Conservation (phyloP, 2,329 filamentous ascomycete species). For the Sphaceloma murrayae region DNA sequence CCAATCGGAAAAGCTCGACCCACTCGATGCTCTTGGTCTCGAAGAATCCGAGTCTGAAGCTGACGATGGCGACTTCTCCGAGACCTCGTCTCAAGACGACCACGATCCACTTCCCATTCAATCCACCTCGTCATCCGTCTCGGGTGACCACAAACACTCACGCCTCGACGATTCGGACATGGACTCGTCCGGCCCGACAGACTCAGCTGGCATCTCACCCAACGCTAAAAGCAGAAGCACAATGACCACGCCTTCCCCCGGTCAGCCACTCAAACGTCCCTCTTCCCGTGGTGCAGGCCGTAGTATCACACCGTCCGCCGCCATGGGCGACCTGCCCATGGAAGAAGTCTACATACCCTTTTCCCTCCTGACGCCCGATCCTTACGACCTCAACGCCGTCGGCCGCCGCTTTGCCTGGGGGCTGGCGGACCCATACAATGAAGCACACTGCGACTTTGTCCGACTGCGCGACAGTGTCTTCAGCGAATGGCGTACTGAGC, state of each 20-base stretch:
- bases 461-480: constrained; percentile 88
- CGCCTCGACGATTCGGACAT: constrained; percentile 29
- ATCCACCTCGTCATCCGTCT: constrained; percentile 24
- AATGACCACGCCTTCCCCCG: constrained; percentile 11
- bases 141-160: constrained; percentile 21
- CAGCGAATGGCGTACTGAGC: constrained; percentile 80
- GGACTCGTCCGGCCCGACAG: constrained; percentile 18
- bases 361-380: constrained; percentile 87
- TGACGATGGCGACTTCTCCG: constrained; percentile 37
- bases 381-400: constrained; percentile 59
- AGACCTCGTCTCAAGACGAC: constrained; percentile 42
- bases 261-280: constrained; percentile 29
- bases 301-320: constrained; percentile 21
- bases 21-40: constrained; percentile 73
- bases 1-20: constrained; percentile 77
- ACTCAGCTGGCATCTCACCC: constrained; percentile 29
- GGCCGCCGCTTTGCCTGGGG: constrained; percentile 94
- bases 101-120: constrained; percentile 21
- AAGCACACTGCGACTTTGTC: constrained; percentile 86
- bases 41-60: constrained; percentile 57
- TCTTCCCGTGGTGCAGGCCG: constrained; percentile 22
- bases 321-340: constrained; percentile 27
- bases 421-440: constrained; percentile 86
- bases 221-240: constrained; percentile 7
- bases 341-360: constrained; percentile 66